phyloP scores from a whole-genome alignment of 257 asterid species.

The Misopates orontium region DNA sequence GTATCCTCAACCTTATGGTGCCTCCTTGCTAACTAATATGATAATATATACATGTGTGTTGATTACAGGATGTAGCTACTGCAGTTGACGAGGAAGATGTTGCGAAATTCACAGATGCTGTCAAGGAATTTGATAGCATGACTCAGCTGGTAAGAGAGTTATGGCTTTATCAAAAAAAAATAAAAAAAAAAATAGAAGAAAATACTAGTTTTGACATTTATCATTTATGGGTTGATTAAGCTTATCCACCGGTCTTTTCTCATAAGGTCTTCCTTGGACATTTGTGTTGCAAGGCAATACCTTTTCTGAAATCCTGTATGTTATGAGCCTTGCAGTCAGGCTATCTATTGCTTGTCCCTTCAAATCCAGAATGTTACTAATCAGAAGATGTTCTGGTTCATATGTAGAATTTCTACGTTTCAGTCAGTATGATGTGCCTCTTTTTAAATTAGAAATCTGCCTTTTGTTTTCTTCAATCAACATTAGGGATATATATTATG shows the following conservation, averaged over 20 bases:
- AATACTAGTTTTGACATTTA: too few species aligned
- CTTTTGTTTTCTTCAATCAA: neutral
- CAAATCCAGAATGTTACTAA: neutral
- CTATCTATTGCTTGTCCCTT: neutral
- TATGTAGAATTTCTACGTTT: neutral
- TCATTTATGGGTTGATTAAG: neutral
- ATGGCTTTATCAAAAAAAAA: too few species aligned
- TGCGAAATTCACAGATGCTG: slow-evolving; percentile 91
- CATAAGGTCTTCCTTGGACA: neutral
- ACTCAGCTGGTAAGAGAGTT: slow-evolving; percentile 69
- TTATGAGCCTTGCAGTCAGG: neutral
- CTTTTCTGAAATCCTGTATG: neutral
- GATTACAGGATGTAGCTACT: slow-evolving; percentile 69
- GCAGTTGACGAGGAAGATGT: slow-evolving; percentile 95
- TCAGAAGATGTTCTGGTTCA: neutral
- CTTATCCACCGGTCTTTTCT: neutral
- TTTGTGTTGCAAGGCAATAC: neutral
- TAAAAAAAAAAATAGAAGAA: too few species aligned
- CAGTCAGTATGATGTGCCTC: neutral
- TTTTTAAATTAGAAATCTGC: neutral
- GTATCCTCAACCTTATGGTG: neutral
- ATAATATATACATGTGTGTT: slow-evolving; percentile 1
- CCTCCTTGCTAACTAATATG: slow-evolving; percentile 12
- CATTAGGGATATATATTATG: neutral
- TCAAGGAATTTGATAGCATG: slow-evolving; percentile 95